phyloP scores from a whole-genome alignment of 2,329 filamentous ascomycete species.

The Xylariaceae sp. region DNA sequence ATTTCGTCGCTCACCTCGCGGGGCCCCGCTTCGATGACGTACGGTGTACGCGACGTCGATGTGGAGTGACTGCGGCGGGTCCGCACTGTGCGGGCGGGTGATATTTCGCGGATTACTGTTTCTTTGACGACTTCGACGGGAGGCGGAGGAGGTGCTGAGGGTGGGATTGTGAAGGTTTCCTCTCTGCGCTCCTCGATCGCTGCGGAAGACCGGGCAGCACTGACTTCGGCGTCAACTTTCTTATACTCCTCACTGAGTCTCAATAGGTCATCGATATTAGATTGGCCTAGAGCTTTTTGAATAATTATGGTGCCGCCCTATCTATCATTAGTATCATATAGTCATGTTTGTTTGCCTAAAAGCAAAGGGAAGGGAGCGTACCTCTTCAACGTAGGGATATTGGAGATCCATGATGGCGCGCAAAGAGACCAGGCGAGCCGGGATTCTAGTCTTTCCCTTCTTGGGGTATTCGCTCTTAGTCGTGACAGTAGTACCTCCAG shows the following conservation, averaged over 20 bases:
- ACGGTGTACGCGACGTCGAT: slow-evolving; percentile 35
- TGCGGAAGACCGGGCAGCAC: slow-evolving; percentile 43
- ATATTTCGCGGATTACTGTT: slow-evolving; percentile 46
- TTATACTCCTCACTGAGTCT: slow-evolving; percentile 75
- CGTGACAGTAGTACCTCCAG: slow-evolving; percentile 43
- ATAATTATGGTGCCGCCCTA: slow-evolving; percentile 79
- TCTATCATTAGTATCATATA: slow-evolving; percentile 29
- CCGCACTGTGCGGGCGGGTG: slow-evolving; percentile 44
- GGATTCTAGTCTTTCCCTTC: slow-evolving; percentile 87
- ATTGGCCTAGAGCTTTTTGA: slow-evolving; percentile 77
- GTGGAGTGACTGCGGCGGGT: slow-evolving; percentile 31
- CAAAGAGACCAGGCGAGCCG: slow-evolving; percentile 73
- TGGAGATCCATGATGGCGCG: slow-evolving; percentile 77
- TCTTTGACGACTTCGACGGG: slow-evolving; percentile 40
- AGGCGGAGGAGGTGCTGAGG: slow-evolving; percentile 22
- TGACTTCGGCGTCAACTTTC: slow-evolving; percentile 46
- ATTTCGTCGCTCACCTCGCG: slow-evolving; percentile 34
- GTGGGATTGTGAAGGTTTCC: slow-evolving; percentile 38
- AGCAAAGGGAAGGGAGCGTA: slow-evolving; percentile 37
- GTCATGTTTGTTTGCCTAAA: neutral
- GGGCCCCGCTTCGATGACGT: slow-evolving; percentile 39
- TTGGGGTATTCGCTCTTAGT: slow-evolving; percentile 65
- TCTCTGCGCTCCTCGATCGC: slow-evolving; percentile 47
- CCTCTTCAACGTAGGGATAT: slow-evolving; percentile 85
- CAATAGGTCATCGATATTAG: slow-evolving; percentile 88